phyloP scores from a whole-genome alignment of 805 yeast genomes.

The Pichia thaimueangensis region DNA sequence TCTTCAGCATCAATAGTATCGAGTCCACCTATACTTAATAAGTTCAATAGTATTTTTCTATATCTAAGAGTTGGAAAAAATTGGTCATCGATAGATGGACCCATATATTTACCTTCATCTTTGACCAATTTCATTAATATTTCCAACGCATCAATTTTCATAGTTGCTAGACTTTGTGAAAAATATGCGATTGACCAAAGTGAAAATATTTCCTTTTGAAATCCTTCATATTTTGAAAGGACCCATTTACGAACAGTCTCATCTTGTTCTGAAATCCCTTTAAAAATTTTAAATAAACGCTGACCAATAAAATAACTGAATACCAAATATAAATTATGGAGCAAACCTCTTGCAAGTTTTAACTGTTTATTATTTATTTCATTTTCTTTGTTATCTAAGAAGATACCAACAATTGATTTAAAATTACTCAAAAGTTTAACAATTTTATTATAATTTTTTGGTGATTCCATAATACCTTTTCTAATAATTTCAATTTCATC shows the following conservation, averaged over 20 bases:
- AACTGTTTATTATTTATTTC: slow-evolving; percentile 21
- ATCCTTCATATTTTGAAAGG: slow-evolving; percentile 48
- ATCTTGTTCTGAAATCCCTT: slow-evolving; percentile 35
- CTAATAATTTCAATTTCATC: slow-evolving; percentile 22
- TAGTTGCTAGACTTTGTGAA: slow-evolving; percentile 33
- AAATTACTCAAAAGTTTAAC: slow-evolving; percentile 40
- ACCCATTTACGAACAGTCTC: slow-evolving; percentile 59
- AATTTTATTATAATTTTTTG: slow-evolving; percentile 51
- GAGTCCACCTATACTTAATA: slow-evolving; percentile 28
- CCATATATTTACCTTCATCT: slow-evolving; percentile 49
- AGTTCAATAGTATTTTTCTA: slow-evolving; percentile 32
- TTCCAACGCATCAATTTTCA: slow-evolving; percentile 51
- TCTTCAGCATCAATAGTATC: slow-evolving; percentile 38
- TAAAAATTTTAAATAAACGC: slow-evolving; percentile 33
- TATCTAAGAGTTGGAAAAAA: slow-evolving; percentile 57
- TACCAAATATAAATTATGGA: slow-evolving; percentile 37
- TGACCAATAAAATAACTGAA: slow-evolving; percentile 44
- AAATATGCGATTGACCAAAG: slow-evolving; percentile 35
- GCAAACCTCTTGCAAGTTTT: slow-evolving; percentile 31
- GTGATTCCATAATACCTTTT: slow-evolving; percentile 34
- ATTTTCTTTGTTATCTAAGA: slow-evolving; percentile 5
- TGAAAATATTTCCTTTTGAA: slow-evolving; percentile 38
- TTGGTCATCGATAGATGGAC: slow-evolving; percentile 45
- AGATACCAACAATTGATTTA: slow-evolving; percentile 19
- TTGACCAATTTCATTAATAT: slow-evolving; percentile 47